These are phyloP conservation scores for Oxyria digyna DNA, from an alignment of 148 eudicot genomes.

Conservation along the genomic window DNA sequence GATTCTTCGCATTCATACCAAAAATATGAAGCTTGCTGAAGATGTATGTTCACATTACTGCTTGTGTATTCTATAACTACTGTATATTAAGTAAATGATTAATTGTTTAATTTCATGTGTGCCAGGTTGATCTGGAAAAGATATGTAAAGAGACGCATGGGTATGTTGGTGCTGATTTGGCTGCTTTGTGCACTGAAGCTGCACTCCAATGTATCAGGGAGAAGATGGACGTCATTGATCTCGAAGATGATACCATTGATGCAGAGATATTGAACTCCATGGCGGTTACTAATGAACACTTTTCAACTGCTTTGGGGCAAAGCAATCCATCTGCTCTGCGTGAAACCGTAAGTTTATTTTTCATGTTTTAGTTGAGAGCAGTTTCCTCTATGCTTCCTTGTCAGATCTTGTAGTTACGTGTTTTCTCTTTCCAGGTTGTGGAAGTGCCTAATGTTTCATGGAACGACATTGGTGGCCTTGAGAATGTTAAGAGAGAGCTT, in stretches of 20 bases:
- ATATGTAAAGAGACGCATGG: slow-evolving; percentile 10
- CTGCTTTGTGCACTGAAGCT: slow-evolving; percentile 16
- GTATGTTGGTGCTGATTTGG: slow-evolving; percentile 14
- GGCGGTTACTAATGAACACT: slow-evolving; percentile 14
- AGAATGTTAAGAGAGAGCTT: slow-evolving; percentile 17
- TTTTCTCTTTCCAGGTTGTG: slow-evolving; percentile 9
- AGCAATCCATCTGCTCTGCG: slow-evolving; percentile 17
- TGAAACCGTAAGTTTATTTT: slow-evolving; percentile 9
- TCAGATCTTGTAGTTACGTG: background rate
- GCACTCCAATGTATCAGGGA: slow-evolving; percentile 13
- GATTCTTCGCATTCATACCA: slow-evolving; percentile 83
- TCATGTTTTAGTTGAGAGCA: background rate
- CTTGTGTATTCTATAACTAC: background rate
- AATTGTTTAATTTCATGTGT: background rate
- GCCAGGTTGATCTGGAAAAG: slow-evolving; percentile 12
- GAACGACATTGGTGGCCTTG: slow-evolving; percentile 16
- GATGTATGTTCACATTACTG: slow-evolving; percentile 41
- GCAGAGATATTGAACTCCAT: slow-evolving; percentile 14
- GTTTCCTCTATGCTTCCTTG: background rate
- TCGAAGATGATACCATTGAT: slow-evolving; percentile 10
- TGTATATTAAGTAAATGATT: background rate
- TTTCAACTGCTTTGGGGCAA: slow-evolving; percentile 10
- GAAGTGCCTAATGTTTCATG: slow-evolving; percentile 16
- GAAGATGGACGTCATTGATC: slow-evolving; percentile 14
- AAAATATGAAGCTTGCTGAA: slow-evolving; percentile 89